These are phyloP conservation scores for Colletotrichum noveboracense DNA, from an alignment of 2,329 filamentous ascomycete species.

Conservation along the genomic window DNA sequence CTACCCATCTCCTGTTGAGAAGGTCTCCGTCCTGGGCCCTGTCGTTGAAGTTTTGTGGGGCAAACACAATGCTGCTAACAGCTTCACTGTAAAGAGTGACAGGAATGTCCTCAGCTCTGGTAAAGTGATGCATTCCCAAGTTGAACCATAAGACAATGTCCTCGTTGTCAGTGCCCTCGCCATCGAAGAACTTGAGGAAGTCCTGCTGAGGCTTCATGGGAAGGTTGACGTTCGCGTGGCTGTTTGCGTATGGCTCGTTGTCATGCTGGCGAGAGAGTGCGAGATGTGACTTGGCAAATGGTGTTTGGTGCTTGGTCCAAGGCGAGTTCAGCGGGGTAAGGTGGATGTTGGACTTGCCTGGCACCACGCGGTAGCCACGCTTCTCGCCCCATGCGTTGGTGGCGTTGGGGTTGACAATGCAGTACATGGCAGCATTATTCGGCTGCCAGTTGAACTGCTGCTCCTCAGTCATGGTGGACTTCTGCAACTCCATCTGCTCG, in stretches of 20 bases:
- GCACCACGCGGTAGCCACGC: slow-evolving; percentile 97
- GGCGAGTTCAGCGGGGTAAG: slow-evolving; percentile 49
- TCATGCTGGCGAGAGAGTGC: slow-evolving; percentile 35
- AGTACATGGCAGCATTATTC: slow-evolving; percentile 49
- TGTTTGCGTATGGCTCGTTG: slow-evolving; percentile 17
- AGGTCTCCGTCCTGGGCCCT: slow-evolving; percentile 40
- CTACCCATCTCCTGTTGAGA: slow-evolving; percentile 37
- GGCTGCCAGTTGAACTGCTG: slow-evolving; percentile 39
- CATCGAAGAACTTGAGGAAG: slow-evolving; percentile 45
- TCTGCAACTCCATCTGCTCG: slow-evolving; percentile 35
- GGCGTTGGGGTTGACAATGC: slow-evolving; percentile 48
- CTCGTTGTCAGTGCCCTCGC: slow-evolving; percentile 38
- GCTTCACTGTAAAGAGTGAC: slow-evolving; percentile 37
- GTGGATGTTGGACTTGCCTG: slow-evolving; percentile 87
- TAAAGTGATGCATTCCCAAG: slow-evolving; percentile 52
- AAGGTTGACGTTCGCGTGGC: slow-evolving; percentile 14
- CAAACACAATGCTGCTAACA: slow-evolving; percentile 35
- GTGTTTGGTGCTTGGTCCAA: slow-evolving; percentile 41
- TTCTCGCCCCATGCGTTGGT: slow-evolving; percentile 60
- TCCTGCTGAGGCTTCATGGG: slow-evolving; percentile 44
- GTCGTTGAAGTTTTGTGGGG: slow-evolving; percentile 37
- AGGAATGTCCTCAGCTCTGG: slow-evolving; percentile 27
- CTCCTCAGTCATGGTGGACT: slow-evolving; percentile 27
- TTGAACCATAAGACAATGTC: slow-evolving; percentile 52
- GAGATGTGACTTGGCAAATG: slow-evolving; percentile 51